Base-by-base conservation (phyloP, 139 green algal genomes). In the Chlamydomonas urium region DNA sequence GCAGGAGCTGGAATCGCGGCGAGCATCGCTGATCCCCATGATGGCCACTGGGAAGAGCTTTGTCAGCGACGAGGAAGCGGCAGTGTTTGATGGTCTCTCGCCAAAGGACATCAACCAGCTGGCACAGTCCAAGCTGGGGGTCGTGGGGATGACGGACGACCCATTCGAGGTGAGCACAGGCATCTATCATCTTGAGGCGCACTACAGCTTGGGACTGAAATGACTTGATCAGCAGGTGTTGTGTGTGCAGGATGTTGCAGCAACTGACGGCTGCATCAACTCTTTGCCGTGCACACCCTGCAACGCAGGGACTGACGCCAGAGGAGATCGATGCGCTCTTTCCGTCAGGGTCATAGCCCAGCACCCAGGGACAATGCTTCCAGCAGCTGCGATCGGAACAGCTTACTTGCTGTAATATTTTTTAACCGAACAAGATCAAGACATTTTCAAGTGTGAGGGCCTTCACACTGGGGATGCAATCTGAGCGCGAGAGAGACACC, bases 271-370 rank as follows among this genome's bases (percentile, higher is more conserved):
- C 29, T 5, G 28, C 6, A 42, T 8, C 10, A 14, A 21, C 28
- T 24, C 28, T 42, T 26, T 61, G 29, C 28, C 26, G 19, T 37
- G 19, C 24, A 42, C n/a, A 21, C 50, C 21, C n/a, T n/a, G n/a
- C n/a, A 32, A 1, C 37, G 66, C 77, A 90, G 80, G 89, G 89
- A 5, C 76, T 94, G 79, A 81, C 53, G 28, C 89, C 89, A 0
- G 83, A 92, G 36, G 89, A 94, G 69, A 94, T 94, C 31, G 83
- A 94, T 69, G 85, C 75, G 2, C 91, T 28, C 6, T 34, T 1
- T n/a, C n/a, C n/a, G n/a, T n/a, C n/a, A n/a, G n/a, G n/a, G n/a
- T n/a, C n/a, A n/a, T n/a, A n/a, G n/a, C n/a, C n/a, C n/a, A n/a
- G n/a, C n/a, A n/a, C n/a, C n/a, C n/a, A n/a, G n/a, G n/a, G n/a